Percentiles rank a stretch among this genome's conserved stretches.
Evolutionary conservation across 208 protist genomes (phyloP).

Genomic region (Eutreptiella sp.): DNA sequence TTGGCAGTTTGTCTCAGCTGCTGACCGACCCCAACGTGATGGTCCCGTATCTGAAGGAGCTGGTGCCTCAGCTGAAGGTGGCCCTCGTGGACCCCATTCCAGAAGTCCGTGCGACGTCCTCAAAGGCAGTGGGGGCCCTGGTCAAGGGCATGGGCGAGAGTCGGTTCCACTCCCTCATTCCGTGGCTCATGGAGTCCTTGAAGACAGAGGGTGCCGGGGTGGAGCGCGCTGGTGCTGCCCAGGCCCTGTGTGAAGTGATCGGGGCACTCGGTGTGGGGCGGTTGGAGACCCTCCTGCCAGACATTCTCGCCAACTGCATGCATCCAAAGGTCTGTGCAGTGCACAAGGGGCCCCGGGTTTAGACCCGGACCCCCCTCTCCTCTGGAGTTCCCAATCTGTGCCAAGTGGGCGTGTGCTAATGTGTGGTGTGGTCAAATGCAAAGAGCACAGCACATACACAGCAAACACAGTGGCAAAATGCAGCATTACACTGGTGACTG

Average conservation of each 20-base stretch:
- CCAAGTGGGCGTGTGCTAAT: too few species aligned
- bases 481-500: too few species aligned
- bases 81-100: slow-evolving; percentile 69
- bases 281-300: slow-evolving; percentile 13
- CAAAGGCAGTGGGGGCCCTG: slow-evolving; percentile 72
- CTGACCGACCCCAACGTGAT: slow-evolving; percentile 68
- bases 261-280: not conserved
- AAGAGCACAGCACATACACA: too few species aligned
- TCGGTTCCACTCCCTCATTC: slow-evolving; percentile 56
- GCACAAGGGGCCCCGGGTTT: too few species aligned
- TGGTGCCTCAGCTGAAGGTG: slow-evolving; percentile 71
- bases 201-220: slow-evolving; percentile 55
- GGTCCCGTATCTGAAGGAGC: slow-evolving; percentile 66
- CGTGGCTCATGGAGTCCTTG: slow-evolving; percentile 69
- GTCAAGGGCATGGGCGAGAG: slow-evolving; percentile 54
- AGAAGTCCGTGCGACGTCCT: slow-evolving; percentile 68
- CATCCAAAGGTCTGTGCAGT: too few species aligned
- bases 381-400: too few species aligned
- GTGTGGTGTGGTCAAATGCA: too few species aligned
- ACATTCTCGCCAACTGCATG: slow-evolving; percentile 6
- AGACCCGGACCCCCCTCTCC: too few species aligned
- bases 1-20: slow-evolving; percentile 74
- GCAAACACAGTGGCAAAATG: too few species aligned
- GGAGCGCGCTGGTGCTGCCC: slow-evolving; percentile 78
- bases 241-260: slow-evolving; percentile 75